phyloP scores from a whole-genome alignment of 176 grass and related monocot genomes.

The Hordeum marinum region DNA sequence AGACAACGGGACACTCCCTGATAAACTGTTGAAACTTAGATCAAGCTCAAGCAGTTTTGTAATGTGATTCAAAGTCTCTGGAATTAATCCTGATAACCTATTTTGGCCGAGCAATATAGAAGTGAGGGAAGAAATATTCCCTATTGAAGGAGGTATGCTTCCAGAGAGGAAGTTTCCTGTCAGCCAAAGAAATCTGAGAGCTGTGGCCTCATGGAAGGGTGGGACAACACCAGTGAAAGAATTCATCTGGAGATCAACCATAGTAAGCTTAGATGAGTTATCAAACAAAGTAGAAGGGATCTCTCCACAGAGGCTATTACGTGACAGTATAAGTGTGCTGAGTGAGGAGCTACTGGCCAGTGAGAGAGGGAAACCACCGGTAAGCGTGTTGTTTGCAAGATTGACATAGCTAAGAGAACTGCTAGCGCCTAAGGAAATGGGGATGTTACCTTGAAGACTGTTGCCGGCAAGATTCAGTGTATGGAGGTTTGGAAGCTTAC shows the following conservation, averaged over 20 bases:
- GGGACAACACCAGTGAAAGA: neutral
- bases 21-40: conserved; percentile 18
- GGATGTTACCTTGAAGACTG: conserved; percentile 24
- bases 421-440: neutral
- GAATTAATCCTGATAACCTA: neutral
- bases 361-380: neutral
- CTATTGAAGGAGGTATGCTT: conserved; percentile 19
- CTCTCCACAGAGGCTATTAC: neutral
- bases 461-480: neutral
- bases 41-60: neutral
- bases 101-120: neutral
- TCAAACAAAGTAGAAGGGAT: neutral
- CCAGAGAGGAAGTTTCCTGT: conserved; percentile 13
- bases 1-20: neutral
- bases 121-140: conserved; percentile 19
- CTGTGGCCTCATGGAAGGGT: neutral
- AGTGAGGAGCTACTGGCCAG: neutral
- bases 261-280: neutral
- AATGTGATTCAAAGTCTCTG: neutral
- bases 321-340: neutral
- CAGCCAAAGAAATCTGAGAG: neutral
- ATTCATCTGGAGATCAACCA: conserved; percentile 17
- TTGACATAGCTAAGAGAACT: conserved; percentile 1
- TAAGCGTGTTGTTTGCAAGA: conserved; percentile 29
- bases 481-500: neutral